A percentile compares a stretch with the other conserved stretches of the same genome.
These are phyloP conservation scores for Puccinia triticina DNA, from an alignment of 1,284 basidiomycete genomes.

Conservation along the genomic window DNA sequence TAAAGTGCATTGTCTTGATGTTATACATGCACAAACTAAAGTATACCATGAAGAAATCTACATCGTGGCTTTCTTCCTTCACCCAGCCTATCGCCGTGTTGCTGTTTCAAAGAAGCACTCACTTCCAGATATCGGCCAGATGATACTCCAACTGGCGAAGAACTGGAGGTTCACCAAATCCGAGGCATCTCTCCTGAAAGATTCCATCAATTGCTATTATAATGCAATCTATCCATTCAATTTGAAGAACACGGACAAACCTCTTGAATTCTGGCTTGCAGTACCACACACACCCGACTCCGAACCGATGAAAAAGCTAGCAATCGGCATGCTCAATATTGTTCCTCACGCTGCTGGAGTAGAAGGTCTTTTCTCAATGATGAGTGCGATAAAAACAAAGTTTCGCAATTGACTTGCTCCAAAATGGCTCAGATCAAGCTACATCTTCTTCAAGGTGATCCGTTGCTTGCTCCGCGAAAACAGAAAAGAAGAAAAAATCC, in stretches of 20 bases:
- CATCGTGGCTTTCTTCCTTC: too few species aligned
- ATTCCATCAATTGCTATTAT: background rate
- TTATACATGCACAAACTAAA: too few species aligned
- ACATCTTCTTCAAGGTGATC: too few species aligned
- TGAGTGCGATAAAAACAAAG: too few species aligned
- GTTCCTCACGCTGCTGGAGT: background rate
- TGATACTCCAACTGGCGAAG: too few species aligned
- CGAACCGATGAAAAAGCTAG: background rate
- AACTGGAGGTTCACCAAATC: too few species aligned
- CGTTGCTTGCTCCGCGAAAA: too few species aligned
- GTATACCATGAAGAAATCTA: too few species aligned
- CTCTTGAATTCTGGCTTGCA: slow-evolving; percentile 7
- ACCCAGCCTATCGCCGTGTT: too few species aligned
- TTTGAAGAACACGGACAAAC: background rate
- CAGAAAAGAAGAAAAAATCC: background rate
- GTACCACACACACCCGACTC: background rate
- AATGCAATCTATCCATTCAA: background rate
- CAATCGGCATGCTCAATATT: background rate
- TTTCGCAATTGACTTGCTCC: background rate
- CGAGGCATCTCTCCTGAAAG: background rate
- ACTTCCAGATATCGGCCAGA: too few species aligned
- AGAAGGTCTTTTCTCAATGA: too few species aligned
- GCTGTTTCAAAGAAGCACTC: too few species aligned
- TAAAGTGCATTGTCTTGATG: slow-evolving; percentile 26
- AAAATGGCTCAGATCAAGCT: background rate